phyloP scores from a whole-genome alignment of 208 protist genomes.

The Porcisia hertigi region DNA sequence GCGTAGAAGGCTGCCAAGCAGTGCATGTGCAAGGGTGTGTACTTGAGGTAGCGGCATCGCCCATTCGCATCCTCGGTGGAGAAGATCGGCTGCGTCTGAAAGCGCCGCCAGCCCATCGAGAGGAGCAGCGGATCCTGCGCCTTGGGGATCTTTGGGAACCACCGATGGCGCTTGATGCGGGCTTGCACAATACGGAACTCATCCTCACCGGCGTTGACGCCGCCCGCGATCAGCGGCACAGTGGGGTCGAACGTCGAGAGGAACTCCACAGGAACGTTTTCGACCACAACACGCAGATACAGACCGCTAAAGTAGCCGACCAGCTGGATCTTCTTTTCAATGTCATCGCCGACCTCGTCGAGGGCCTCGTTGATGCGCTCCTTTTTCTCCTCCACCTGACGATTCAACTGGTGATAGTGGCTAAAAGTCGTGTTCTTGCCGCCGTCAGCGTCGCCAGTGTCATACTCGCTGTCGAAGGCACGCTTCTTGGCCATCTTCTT shows the following conservation, averaged over 20 bases:
- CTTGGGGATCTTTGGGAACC: conserved; percentile 98
- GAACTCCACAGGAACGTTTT: conserved; percentile 96
- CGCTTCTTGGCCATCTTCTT: conserved; percentile 93
- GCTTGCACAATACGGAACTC: conserved; percentile 94
- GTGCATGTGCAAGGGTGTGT: conserved; percentile 99
- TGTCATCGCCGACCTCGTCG: conserved; percentile 79
- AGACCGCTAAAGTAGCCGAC: conserved; percentile 94
- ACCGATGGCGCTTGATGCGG: conserved; percentile 98
- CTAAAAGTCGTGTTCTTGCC: conserved; percentile 78
- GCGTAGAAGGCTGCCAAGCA: conserved; percentile 98
- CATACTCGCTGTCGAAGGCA: conserved; percentile 85
- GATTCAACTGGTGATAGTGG: conserved; percentile 78
- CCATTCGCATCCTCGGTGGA: conserved; percentile 96
- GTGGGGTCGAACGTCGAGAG: conserved; percentile 88
- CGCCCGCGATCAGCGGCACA: conserved; percentile 94
- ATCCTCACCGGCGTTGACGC: conserved; percentile 95
- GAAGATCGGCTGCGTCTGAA: conserved; percentile 96
- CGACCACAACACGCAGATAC: conserved; percentile 97
- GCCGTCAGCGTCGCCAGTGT: conserved; percentile 45
- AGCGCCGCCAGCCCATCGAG: conserved; percentile 99
- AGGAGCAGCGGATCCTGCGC: conserved; percentile 98
- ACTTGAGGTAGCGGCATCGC: conserved; percentile 98
- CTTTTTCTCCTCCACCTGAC: conserved; percentile 86
- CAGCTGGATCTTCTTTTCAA: conserved; percentile 85
- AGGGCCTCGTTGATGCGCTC: conserved; percentile 77